Base-by-base conservation (phyloP, 2,329 filamentous ascomycete species). In the Penicillium sp. region DNA sequence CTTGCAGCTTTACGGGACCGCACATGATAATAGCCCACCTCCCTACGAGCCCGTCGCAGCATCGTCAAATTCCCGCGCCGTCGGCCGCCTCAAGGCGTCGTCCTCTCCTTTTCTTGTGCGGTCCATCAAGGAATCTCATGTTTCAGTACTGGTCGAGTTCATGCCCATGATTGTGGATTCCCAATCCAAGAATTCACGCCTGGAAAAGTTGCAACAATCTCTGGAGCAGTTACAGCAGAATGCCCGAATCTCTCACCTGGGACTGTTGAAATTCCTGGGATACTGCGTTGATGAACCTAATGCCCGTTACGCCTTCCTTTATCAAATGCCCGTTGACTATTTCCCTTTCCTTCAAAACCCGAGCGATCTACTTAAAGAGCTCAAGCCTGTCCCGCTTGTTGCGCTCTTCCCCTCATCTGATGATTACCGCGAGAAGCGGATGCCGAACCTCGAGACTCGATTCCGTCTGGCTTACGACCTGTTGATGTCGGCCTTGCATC, bases 391-490 rank as follows among this genome's bases (percentile, higher is more conserved):
- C 29, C 64, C 64, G 12, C 48, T 71, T 16, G 60, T 68, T 2
- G 66, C 67, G 11, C 57, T 70, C 12, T 56, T 70, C 22, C 65
- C 67, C 12, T 56, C 63, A 4, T 59, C 61, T 11, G 64, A 64
- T 25, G 62, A 70, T 25, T 65, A 65, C 32, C 60, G 50, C 12
- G 51, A 54, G 30, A 54, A 54, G 33, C 44, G 65, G 16, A 60
- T 71, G 11, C 74, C 74, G n/a, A 72, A 75, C 32, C 65, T 82
- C 2, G 79, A 82, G 57, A 74, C 76, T 50, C 71, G 79, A 20
- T 80, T 81, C 46, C 71, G 74, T 22, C 63, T 82, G 22, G 78
- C 77, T 3, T 72, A 79, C 42, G 76, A 77, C 31, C 64, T 82
- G 13, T 67, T 73, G 14, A 67, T 76, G 44, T 74, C 75, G 2